phyloP scores from a whole-genome alignment of 2,329 filamentous ascomycete genomes.

The Aspergillus ibericus region DNA sequence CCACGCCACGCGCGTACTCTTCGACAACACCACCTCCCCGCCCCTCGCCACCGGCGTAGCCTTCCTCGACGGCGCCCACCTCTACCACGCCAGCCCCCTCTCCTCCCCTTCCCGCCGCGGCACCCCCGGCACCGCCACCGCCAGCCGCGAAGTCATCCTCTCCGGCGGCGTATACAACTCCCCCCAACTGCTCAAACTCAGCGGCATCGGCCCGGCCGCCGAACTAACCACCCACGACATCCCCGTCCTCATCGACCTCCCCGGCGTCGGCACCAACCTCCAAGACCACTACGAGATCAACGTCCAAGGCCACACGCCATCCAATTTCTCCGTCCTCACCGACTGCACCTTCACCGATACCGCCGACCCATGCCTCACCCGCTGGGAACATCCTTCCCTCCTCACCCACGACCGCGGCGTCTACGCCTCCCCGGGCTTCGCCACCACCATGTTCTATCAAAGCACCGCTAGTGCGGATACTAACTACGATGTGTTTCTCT shows the following conservation, averaged over 20 bases:
- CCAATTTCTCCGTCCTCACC: slow-evolving; percentile 40
- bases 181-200: slow-evolving; percentile 65
- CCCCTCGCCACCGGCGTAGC: slow-evolving; percentile 53
- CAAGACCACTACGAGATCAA: slow-evolving; percentile 54
- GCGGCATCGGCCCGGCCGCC: slow-evolving; percentile 59
- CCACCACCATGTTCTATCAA: slow-evolving; percentile 48
- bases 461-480: slow-evolving; percentile 41
- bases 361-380: slow-evolving; percentile 45
- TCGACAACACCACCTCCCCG: slow-evolving; percentile 38
- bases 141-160: slow-evolving; percentile 49
- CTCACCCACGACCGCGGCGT: slow-evolving; percentile 35
- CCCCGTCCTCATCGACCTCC: slow-evolving; percentile 54
- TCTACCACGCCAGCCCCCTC: slow-evolving; percentile 50
- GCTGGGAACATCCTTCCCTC: slow-evolving; percentile 43
- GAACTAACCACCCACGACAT: slow-evolving; percentile 59
- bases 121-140: slow-evolving; percentile 39
- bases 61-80: slow-evolving; percentile 48
- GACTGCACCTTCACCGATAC: slow-evolving; percentile 33
- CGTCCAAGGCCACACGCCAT: slow-evolving; percentile 35
- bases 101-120: slow-evolving; percentile 13
- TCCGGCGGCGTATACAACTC: slow-evolving; percentile 61
- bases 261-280: slow-evolving; percentile 65
- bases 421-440: slow-evolving; percentile 55
- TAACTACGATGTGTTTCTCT: slow-evolving; percentile 56
- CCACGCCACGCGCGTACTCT: slow-evolving; percentile 48